These are phyloP conservation scores for Globisporangium sylvaticum DNA, from an alignment of 352 stramenopile species.

Conservation along the genomic window DNA sequence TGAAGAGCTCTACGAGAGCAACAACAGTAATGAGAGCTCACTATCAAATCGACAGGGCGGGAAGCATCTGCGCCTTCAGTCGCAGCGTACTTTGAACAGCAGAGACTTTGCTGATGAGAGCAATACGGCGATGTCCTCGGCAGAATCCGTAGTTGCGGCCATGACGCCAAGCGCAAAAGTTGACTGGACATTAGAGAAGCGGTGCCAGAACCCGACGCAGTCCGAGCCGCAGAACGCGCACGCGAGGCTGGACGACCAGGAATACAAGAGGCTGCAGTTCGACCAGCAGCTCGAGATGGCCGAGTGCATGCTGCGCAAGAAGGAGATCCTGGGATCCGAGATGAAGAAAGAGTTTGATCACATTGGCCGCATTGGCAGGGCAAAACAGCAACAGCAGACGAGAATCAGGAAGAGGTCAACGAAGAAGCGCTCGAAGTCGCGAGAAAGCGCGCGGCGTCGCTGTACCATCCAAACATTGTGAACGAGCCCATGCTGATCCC, in stretches of 20 bases:
- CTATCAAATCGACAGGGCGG: background rate
- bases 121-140: conserved; percentile 21
- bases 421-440: conserved; percentile 12
- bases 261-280: conserved; percentile 36
- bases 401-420: background rate
- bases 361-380: background rate
- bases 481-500: conserved; percentile 42
- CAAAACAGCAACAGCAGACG: background rate
- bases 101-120: background rate
- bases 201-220: conserved; percentile 29
- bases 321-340: conserved; percentile 27
- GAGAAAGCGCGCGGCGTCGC: conserved; percentile 18
- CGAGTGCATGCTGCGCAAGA: conserved; percentile 45
- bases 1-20: conserved; percentile 37
- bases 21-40: background rate
- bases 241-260: conserved; percentile 18
- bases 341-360: conserved; percentile 7
- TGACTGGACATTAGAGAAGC: conserved; percentile 46
- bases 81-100: background rate
- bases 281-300: conserved; percentile 57
- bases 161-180: conserved; percentile 38
- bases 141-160: conserved; percentile 29
- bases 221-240: conserved; percentile 23
- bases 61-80: background rate
- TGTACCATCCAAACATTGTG: conserved; percentile 27